A percentile compares a stretch with the other conserved stretches of the same genome.
Evolutionary conservation across 257 asterid genomes (phyloP).

Genomic region (Nyctanthes arbortristis): DNA sequence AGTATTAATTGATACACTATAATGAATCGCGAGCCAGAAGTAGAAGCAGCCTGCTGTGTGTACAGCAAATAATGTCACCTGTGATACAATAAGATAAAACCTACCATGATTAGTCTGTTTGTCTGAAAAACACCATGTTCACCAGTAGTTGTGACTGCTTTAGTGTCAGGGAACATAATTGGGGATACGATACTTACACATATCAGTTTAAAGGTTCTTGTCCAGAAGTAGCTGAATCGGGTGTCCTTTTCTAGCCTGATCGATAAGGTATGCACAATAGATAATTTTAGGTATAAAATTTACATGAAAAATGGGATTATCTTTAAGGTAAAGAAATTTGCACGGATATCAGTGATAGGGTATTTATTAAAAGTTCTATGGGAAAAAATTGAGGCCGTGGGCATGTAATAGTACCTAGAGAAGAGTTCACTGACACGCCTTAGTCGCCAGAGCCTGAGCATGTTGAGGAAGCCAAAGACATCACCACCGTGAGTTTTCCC

Average conservation of each 20-base stretch:
- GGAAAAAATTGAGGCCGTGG: background rate
- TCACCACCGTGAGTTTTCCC: conserved; percentile 47
- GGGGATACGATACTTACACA: conserved; percentile 42
- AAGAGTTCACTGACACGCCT: conserved; percentile 85
- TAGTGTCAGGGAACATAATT: background rate
- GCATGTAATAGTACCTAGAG: conserved; percentile 51
- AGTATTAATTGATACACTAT: conserved; percentile 41
- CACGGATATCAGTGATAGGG: background rate
- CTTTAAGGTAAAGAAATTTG: background rate
- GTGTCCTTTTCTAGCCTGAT: conserved; percentile 91
- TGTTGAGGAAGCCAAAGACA: conserved; percentile 79
- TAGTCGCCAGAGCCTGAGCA: conserved; percentile 93
- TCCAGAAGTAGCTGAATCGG: conserved; percentile 88
- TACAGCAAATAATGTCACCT: conserved; percentile 84
- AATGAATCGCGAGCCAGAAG: conserved; percentile 76
- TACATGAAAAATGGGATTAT: background rate
- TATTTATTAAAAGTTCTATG: background rate
- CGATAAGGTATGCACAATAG: conserved; percentile 20
- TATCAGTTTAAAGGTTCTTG: conserved; percentile 68
- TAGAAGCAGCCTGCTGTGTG: conserved; percentile 91
- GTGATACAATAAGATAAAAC: conserved; percentile 15
- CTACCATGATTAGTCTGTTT: background rate
- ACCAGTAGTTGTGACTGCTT: background rate
- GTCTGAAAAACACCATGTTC: background rate
- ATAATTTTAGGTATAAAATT: background rate